These are phyloP conservation scores for Saccharomyces hybrid DNA, from an alignment of 1,139 yeast species.

Conservation along the genomic window DNA sequence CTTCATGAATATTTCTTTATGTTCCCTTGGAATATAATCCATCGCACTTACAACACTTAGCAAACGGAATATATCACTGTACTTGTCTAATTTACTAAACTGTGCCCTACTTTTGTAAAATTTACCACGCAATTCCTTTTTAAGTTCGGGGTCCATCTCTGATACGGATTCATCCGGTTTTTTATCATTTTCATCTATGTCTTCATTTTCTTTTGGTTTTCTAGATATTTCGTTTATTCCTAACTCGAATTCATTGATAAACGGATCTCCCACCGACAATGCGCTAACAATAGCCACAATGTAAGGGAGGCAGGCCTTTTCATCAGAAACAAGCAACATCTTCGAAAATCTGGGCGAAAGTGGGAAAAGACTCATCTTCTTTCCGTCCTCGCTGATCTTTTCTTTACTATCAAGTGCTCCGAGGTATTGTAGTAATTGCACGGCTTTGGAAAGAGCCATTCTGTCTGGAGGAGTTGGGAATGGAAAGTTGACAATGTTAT, in stretches of 20 bases:
- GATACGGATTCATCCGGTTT: slow-evolving; percentile 19
- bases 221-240: slow-evolving; percentile 38
- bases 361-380: slow-evolving; percentile 84
- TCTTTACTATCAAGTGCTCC: slow-evolving; percentile 65
- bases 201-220: slow-evolving; percentile 22
- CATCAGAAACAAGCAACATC: slow-evolving; percentile 82
- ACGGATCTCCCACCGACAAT: slow-evolving; percentile 90
- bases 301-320: slow-evolving; percentile 76
- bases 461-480: slow-evolving; percentile 93
- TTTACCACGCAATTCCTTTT: slow-evolving; percentile 40
- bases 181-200: slow-evolving; percentile 14
- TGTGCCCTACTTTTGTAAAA: slow-evolving; percentile 50
- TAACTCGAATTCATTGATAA: slow-evolving; percentile 63
- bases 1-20: slow-evolving; percentile 42
- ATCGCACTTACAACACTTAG: slow-evolving; percentile 84
- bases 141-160: slow-evolving; percentile 34
- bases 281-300: slow-evolving; percentile 88
- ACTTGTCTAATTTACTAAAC: slow-evolving; percentile 61
- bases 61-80: slow-evolving; percentile 67
- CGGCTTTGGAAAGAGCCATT: slow-evolving; percentile 53
- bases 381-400: slow-evolving; percentile 69
- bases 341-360: slow-evolving; percentile 90
- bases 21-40: slow-evolving; percentile 58
- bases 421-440: slow-evolving; percentile 55
- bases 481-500: slow-evolving; percentile 83